Evolutionary conservation across 2,329 filamentous ascomycete species (phyloP), one percentile per base, ranked within the genome.

Genomic region (Fulvia fulva): DNA sequence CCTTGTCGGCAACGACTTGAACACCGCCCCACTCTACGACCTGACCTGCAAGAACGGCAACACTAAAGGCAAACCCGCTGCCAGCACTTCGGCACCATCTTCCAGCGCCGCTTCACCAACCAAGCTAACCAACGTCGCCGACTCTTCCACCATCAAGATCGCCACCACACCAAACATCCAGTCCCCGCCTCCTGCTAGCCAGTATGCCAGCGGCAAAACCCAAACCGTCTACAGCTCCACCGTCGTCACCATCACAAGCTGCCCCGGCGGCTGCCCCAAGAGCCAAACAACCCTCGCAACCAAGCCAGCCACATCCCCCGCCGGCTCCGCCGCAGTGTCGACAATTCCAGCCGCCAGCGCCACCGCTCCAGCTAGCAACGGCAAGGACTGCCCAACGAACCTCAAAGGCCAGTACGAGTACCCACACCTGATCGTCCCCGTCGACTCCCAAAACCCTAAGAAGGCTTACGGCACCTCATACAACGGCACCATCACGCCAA

Each of bases 391-490:
- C 62, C 71, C 73, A 22, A 62, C 65, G 11, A 63, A 69, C 52
- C 67, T 77, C 26, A 65, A 63, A 7, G 70, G 69, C 46, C 60
- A 61, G 28, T 76, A 69, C 58, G 63, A 74, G 53, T 85, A 77
- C 71, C 85, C 86, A 12, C 82, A 87, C 67, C 75, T 88, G 56
- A 87, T 89, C 66, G 73, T 88, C 32, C 81, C 85, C 3, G 73
- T 88, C 61, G 78, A 84, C 73, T 81, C 80, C 1, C 73, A 76
- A 12, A 74, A 79, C 22, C 83, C 85, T 0, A 72, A 80, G 68
- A 78, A 74, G 4, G 75, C 81, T 0, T 73, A 75, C 47, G 85
- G 85, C 5, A 83, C 80, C 1, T 79, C 78, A 0, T 82, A 77
- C 74, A 81, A 82, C 62, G 85, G 84, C 55, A 78, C 79, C 11